Conservation (phyloP, 306 rosid genomes). For the Quillaja saponaria region DNA sequence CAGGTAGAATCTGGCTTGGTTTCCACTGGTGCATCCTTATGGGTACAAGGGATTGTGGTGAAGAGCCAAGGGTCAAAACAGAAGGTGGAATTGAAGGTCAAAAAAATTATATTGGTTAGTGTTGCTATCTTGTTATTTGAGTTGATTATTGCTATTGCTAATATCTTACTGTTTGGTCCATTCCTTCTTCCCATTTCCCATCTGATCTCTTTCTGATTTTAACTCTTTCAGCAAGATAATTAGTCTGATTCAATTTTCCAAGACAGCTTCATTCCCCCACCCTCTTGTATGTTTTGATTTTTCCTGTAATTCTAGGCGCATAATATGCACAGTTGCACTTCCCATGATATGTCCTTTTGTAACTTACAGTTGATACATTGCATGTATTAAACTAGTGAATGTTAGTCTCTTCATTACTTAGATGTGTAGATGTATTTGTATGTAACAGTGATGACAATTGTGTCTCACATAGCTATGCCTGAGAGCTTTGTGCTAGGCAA, state of each 20-base stretch:
- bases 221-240: no score
- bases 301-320: no score
- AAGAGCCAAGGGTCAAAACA: conserved; percentile 89
- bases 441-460: conserved; percentile 13
- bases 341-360: background rate
- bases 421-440: conserved; percentile 7
- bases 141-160: no score
- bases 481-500: no score
- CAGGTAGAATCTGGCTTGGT: conserved; percentile 77
- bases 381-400: background rate
- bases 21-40: conserved; percentile 85
- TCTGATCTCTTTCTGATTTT: no score
- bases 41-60: conserved; percentile 82
- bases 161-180: no score
- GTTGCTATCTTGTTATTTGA: no score
- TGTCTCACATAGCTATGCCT: conserved; percentile 16
- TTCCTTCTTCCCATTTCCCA: no score
- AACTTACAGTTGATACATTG: conserved; percentile 3
- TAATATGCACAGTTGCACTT: no score
- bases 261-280: no score
- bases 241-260: no score
- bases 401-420: background rate
- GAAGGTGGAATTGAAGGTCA: conserved; percentile 86
- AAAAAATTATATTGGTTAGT: conserved; percentile 78
- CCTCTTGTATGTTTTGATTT: no score